Conservation (phyloP, 1,284 basidiomycete genomes). For the Irpex rosettiformis region DNA sequence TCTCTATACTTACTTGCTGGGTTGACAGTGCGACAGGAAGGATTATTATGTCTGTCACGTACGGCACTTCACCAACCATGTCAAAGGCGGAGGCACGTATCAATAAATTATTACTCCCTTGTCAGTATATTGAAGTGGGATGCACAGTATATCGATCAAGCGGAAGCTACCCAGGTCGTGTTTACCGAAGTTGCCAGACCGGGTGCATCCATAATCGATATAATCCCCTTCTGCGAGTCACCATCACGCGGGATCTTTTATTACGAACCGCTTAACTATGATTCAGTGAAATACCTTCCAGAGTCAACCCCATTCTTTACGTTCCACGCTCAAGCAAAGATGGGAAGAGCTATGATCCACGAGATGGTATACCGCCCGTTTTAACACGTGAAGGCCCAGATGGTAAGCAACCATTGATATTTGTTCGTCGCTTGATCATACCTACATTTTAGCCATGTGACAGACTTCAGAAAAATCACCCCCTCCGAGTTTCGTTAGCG, state of each 20-base stretch:
- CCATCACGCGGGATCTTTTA: background rate
- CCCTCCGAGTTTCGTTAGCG: background rate
- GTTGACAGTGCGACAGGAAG: background rate
- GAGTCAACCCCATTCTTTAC: constrained; percentile 26
- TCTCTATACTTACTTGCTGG: background rate
- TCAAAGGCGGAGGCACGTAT: background rate
- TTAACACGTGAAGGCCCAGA: background rate
- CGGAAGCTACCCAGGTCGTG: constrained; percentile 22
- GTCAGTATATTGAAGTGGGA: too few species aligned
- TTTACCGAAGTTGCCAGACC: constrained; percentile 24
- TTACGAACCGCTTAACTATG: background rate
- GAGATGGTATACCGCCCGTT: constrained; percentile 14
- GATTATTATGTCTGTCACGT: constrained; percentile 5
- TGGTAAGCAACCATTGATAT: background rate
- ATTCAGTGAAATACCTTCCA: constrained; percentile 27
- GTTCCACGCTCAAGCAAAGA: background rate
- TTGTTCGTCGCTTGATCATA: too few species aligned
- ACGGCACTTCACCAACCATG: constrained; percentile 9
- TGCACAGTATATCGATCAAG: constrained; percentile 19
- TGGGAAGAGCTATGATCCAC: constrained; percentile 26
- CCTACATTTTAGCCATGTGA: background rate
- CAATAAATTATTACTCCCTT: too few species aligned
- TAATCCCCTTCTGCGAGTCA: constrained; percentile 24
- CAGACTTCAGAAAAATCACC: background rate
- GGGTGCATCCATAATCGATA: constrained; percentile 28